Base-by-base conservation (phyloP, 495 filamentous ascomycete genomes). In the Aspergillus panamensis region DNA sequence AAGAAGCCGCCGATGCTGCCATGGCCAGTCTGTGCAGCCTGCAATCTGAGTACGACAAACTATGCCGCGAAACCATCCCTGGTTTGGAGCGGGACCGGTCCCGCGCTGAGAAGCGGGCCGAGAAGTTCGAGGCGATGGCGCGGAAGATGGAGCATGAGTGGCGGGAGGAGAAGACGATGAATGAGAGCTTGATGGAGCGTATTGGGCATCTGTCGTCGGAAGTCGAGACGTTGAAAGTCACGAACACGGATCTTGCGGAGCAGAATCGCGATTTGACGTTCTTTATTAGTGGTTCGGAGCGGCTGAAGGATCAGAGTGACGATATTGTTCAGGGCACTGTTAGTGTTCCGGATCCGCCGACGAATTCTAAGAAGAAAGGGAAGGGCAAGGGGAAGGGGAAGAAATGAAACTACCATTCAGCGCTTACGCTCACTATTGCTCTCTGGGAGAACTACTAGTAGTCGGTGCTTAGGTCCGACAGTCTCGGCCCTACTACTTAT, bases 201-300 rank as follows among this genome's bases (percentile, higher is more conserved):
- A 85, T 97, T 55, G 79, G 85, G 57, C 82, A 86, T 49, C 66
- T 96, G 47, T 77, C 84, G 31, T 73, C 73, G 54, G 76, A 84
- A 71, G 60, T 85, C 12, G 79, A 80, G 40, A 69, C 70, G 31
- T 67, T 88, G 6, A 81, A 82, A 66, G 66, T 65, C 35, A 75
- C 86, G 66, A 84, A 82, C 51, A 60, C 61, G 50, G 85, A 89
- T 53, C 66, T 96, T 35, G 82, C 84, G 57, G 93, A 97, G 71
- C 84, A 88, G 77, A 93, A 96, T 68, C 78, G 90, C n/a, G 94
- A 98, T 72, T 66, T 98, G 66, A 85, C 81, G 25, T 95, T 96
- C 75, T 95, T 92, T 66, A 91, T 98, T 48, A 87, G 84, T 45
- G 87, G 89, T 3, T 82, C 87, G 66, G 85, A 94, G 75, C 91